These are phyloP conservation scores for Hansenula anomala DNA, from an alignment of 1,139 yeast genomes.

Conservation along the genomic window DNA sequence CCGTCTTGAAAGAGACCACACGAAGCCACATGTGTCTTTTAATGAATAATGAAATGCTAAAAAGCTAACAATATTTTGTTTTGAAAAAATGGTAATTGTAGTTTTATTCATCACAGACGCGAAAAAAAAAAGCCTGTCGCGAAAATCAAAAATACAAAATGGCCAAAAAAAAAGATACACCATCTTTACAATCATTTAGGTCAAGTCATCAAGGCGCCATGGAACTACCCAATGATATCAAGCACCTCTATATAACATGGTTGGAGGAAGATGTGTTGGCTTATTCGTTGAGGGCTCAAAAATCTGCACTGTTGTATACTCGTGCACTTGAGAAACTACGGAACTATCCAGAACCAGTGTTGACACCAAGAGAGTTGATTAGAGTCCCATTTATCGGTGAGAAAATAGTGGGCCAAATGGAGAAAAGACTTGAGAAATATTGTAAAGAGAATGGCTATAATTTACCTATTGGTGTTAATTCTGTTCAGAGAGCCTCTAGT, in stretches of 20 bases:
- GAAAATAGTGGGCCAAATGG: conserved; percentile 8
- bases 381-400: conserved; percentile 14
- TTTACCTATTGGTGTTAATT: conserved; percentile 6
- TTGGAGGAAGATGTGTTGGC: conserved; percentile 10
- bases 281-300: conserved; percentile 7
- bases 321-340: conserved; percentile 10
- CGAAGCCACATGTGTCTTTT: too few relatives aligned
- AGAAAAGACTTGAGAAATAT: conserved; percentile 8
- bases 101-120: too few relatives aligned
- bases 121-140: too few relatives aligned
- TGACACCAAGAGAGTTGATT: conserved; percentile 13
- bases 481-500: conserved; percentile 13
- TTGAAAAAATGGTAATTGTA: too few relatives aligned
- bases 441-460: conserved; percentile 16
- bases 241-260: conserved; percentile 18
- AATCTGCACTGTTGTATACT: conserved; percentile 9
- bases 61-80: too few relatives aligned
- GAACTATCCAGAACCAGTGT: conserved; percentile 5
- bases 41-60: too few relatives aligned
- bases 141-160: too few relatives aligned
- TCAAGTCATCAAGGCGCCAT: too few relatives aligned
- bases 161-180: too few relatives aligned
- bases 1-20: too few relatives aligned
- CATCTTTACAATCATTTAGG: too few relatives aligned
- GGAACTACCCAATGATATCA: conserved; percentile 16